Evolutionary conservation across 176 grass and related monocot genomes (phyloP).

Genomic region (Avena eriantha): DNA sequence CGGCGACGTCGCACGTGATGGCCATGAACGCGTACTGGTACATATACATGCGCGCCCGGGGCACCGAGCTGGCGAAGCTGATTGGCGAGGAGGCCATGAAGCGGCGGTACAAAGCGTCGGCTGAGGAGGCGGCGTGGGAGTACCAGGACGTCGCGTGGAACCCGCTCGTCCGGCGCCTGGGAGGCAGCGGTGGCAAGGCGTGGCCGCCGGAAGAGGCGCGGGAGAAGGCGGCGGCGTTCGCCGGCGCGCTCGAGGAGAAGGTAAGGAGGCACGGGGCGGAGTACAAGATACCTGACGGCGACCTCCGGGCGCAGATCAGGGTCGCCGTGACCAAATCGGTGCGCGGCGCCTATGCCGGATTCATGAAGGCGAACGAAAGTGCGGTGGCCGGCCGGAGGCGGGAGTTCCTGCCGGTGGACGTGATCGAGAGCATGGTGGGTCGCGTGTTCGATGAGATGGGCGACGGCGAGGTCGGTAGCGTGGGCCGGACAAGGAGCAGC

Average conservation of each 20-base stretch:
- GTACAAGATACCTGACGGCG: constrained; percentile 57
- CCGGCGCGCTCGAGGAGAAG: constrained; percentile 44
- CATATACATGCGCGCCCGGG: constrained; percentile 68
- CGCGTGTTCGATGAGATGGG: constrained; percentile 56
- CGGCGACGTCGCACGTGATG: constrained; percentile 51
- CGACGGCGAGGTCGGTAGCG: constrained; percentile 25
- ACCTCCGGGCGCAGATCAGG: constrained; percentile 68
- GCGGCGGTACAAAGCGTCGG: constrained; percentile 54
- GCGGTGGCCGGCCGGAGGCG: constrained; percentile 12
- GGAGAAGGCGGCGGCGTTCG: constrained; percentile 44
- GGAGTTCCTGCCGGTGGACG: constrained; percentile 49
- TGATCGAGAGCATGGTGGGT: constrained; percentile 42
- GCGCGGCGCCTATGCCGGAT: constrained; percentile 59
- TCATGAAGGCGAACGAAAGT: constrained; percentile 54
- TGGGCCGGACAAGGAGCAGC: constrained; percentile 11
- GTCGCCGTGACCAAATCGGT: constrained; percentile 47
- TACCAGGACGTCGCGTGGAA: constrained; percentile 66
- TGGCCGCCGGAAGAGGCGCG: constrained; percentile 39
- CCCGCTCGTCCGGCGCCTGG: constrained; percentile 42
- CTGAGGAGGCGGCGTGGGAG: constrained; percentile 72
- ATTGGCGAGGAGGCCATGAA: constrained; percentile 64
- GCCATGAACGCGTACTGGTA: constrained; percentile 86
- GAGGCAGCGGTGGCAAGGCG: constrained; percentile 23
- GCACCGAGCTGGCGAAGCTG: constrained; percentile 58
- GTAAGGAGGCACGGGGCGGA: constrained; percentile 40